phyloP scores from a whole-genome alignment of 1,139 yeast genomes.

The Kodamaea arcana region DNA sequence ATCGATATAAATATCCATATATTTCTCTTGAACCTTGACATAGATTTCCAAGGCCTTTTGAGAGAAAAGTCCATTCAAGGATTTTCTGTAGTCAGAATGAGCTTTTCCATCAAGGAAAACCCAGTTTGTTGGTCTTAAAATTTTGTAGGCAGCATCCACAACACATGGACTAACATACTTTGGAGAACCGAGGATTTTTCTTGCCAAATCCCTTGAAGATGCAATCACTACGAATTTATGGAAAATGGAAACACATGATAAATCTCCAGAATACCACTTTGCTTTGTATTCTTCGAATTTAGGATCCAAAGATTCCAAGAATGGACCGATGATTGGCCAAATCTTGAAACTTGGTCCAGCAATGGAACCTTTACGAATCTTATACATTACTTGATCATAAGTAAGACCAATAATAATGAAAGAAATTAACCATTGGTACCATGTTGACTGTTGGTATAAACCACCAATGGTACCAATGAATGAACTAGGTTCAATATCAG shows the following conservation, averaged over 20 bases:
- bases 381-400: conserved; percentile 79
- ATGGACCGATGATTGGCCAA: conserved; percentile 96
- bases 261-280: conserved; percentile 92
- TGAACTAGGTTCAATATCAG: too few species aligned
- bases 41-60: conserved; percentile 77
- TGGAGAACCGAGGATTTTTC: conserved; percentile 84
- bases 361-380: conserved; percentile 74
- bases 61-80: conserved; percentile 85
- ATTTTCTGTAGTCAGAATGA: conserved; percentile 87
- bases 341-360: conserved; percentile 85
- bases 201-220: conserved; percentile 80
- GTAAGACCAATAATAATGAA: conserved; percentile 49
- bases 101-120: conserved; percentile 95
- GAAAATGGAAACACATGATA: conserved; percentile 94
- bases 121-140: conserved; percentile 94
- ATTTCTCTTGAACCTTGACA: conserved; percentile 76
- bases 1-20: conserved; percentile 77
- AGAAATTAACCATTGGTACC: conserved; percentile 53
- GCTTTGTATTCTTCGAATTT: conserved; percentile 89
- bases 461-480: neutral
- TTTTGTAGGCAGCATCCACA: conserved; percentile 92
- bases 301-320: conserved; percentile 92
- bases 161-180: conserved; percentile 93
- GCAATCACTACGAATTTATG: conserved; percentile 98
- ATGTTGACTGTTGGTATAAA: conserved; percentile 12